These are phyloP conservation scores for Podila clonocystis DNA, from an alignment of 192 early-diverging fungal genomes.

Conservation along the genomic window DNA sequence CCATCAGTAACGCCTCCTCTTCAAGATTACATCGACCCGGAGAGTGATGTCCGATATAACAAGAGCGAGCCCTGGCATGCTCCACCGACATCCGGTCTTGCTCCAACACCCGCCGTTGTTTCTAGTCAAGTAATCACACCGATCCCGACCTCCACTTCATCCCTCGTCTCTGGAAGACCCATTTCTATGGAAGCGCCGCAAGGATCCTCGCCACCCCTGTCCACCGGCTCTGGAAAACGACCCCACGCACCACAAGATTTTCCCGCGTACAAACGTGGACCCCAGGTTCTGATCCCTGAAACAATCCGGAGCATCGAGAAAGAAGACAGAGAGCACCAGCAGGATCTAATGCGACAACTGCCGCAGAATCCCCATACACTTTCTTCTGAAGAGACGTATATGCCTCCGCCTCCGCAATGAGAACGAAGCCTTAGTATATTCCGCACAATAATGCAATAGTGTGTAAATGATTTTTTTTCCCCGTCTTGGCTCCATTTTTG, in stretches of 20 bases:
- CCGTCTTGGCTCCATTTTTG: too few relatives aligned
- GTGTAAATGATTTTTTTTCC: too few relatives aligned
- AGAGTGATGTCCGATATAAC: neutral
- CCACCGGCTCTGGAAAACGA: neutral
- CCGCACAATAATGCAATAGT: too few relatives aligned
- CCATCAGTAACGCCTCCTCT: neutral
- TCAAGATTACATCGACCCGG: constrained; percentile 4
- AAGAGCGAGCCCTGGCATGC: neutral
- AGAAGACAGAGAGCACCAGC: neutral
- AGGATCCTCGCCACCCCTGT: neutral
- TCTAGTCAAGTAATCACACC: neutral
- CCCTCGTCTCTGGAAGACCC: neutral
- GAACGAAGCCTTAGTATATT: too few relatives aligned
- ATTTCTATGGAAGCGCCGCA: neutral
- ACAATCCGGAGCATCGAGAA: neutral
- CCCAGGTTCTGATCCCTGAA: constrained; percentile 3
- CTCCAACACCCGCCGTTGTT: neutral
- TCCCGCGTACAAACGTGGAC: constrained; percentile 7
- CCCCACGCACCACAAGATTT: constrained; percentile 1
- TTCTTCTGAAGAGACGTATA: too few relatives aligned
- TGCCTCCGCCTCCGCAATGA: too few relatives aligned
- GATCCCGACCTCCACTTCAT: neutral
- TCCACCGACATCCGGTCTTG: neutral
- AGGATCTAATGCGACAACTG: too few relatives aligned
- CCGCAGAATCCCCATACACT: too few relatives aligned